Evolutionary conservation across 1,284 basidiomycete species (phyloP), one percentile per base, ranked within the genome.

Genomic region (Schizophyllum amplum): DNA sequence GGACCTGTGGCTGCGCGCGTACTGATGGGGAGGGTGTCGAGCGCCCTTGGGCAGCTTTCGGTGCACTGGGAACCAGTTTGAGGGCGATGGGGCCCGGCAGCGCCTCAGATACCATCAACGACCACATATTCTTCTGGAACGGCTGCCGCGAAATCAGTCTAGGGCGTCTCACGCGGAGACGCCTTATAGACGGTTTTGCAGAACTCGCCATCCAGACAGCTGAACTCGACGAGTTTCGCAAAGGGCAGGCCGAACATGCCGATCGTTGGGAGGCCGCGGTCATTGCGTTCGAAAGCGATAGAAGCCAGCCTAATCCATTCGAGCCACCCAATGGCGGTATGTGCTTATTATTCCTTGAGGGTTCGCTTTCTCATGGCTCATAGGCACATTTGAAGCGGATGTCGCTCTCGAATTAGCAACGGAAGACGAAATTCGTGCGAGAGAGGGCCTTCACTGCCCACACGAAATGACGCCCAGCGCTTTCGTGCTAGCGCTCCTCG

Each of bases 21-120:
- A 72, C 69, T 1, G 69, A 71, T 56, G 71, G 72, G 4, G 72
- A 75, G 56, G 66, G 63, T 1, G 63, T 68, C 1, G 71, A 73
- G 57, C 60, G 66, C 7, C 65, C 65, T n/a, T 71, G 70, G 71
- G 47, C 65, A 1, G 58, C 52, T 4, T 56, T 60, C 4, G 70
- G 72, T 60, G 55, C 57, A 3, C 26, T 68, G 0, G 67, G 66
- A 1, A 51, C 49, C 4, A 70, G 69, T 47, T 72, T 69, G 0
- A 61, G 60, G 24, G 67, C 67, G 52, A 73, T 71, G 68, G 68
- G 67, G 4, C 68, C 69, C 4, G 71, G 71, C 2, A 59, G 63
- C 4, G 62, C 67, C 0, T 62, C 60, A 5, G 69, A 74, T 52
- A 68, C 63, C 0, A 54, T 75, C 1, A 67, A 75, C 52, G 66